Evolutionary conservation across 345 rosid genomes (phyloP).

Genomic region (Dimocarpus longan): DNA sequence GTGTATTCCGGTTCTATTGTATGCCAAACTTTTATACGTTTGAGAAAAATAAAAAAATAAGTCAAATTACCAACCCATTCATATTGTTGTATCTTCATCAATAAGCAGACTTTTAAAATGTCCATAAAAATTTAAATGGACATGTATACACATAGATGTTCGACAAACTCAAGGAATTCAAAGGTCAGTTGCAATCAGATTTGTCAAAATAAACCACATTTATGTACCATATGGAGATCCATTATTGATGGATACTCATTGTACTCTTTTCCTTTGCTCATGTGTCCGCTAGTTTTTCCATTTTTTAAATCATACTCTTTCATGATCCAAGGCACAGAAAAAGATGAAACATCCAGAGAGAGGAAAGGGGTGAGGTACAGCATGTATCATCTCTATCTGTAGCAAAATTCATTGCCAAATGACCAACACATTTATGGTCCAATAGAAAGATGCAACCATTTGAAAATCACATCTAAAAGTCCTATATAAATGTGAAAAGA

Average conservation of each 20-base stretch:
- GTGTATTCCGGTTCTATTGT: neutral
- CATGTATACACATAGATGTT: neutral
- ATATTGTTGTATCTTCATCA: neutral
- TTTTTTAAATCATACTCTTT: neutral
- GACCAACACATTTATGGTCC: neutral
- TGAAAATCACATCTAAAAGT: neutral
- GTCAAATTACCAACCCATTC: neutral
- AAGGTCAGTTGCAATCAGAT: neutral
- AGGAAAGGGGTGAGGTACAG: neutral
- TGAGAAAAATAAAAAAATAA: neutral
- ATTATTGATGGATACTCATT: neutral
- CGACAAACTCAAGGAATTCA: neutral
- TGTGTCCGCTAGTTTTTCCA: neutral
- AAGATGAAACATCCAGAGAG: neutral
- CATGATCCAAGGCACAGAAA: neutral
- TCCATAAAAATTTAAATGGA: neutral
- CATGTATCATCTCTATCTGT: neutral
- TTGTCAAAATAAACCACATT: constrained; percentile 3
- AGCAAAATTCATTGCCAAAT: neutral
- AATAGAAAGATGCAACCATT: neutral
- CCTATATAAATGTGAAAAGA: neutral
- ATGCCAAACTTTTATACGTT: neutral
- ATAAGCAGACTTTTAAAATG: neutral
- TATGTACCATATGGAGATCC: neutral
- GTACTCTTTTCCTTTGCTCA: neutral